Evolutionary conservation across 371 early-diverging fungal species (phyloP).

Genomic region (Mortierella sp.): DNA sequence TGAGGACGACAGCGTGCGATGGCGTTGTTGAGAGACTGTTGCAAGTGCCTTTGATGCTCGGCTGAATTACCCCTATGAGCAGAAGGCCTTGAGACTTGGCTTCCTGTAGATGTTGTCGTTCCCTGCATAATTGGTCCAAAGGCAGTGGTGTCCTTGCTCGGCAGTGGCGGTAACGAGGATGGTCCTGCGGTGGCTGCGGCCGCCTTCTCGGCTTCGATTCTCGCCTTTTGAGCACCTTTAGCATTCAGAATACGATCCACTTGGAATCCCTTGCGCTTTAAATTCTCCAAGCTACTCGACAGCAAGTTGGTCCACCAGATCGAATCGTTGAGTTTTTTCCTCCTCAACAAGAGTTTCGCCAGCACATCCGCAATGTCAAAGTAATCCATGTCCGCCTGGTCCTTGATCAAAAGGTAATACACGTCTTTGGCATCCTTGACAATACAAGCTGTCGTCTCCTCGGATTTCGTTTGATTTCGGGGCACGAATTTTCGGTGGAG

Average conservation of each 20-base stretch:
- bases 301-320: slow-evolving; percentile 53
- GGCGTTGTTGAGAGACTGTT: slow-evolving; percentile 61
- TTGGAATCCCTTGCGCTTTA: slow-evolving; percentile 75
- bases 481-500: slow-evolving; percentile 73
- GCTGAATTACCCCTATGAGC: slow-evolving; percentile 59
- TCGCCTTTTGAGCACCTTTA: slow-evolving; percentile 55
- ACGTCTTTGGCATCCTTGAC: slow-evolving; percentile 55
- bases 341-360: slow-evolving; percentile 46
- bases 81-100: too few species aligned
- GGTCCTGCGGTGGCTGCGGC: slow-evolving; percentile 54
- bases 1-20: slow-evolving; percentile 68
- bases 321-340: slow-evolving; percentile 47
- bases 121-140: too few species aligned
- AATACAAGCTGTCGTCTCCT: slow-evolving; percentile 78
- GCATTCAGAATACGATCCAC: slow-evolving; percentile 88
- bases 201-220: slow-evolving; percentile 45
- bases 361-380: slow-evolving; percentile 83
- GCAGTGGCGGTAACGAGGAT: slow-evolving; percentile 56
- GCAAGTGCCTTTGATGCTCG: slow-evolving; percentile 60
- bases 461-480: slow-evolving; percentile 61
- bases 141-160: too few species aligned
- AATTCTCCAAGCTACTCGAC: slow-evolving; percentile 38
- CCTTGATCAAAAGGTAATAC: slow-evolving; percentile 67
- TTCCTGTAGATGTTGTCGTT: too few species aligned
- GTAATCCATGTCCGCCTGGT: slow-evolving; percentile 73